These are phyloP conservation scores for Tetradesmus lagerheimii DNA, from an alignment of 139 green algal genomes.

Conservation along the genomic window DNA sequence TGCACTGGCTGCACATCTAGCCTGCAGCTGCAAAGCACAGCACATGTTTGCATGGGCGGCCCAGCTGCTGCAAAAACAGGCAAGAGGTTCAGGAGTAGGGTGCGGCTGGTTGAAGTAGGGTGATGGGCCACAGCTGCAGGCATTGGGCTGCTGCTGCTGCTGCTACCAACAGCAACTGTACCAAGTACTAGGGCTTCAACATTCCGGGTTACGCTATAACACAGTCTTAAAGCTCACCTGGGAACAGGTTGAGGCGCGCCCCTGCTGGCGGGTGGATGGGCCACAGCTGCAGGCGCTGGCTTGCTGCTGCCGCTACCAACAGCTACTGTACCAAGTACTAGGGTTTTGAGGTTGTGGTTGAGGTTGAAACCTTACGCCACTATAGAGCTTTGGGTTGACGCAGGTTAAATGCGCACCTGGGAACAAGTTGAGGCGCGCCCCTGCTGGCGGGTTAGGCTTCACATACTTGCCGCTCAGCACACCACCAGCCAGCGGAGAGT, in stretches of 20 bases:
- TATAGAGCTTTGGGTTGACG: too few relatives aligned
- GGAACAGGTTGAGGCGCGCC: constrained; percentile 83
- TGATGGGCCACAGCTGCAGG: too few relatives aligned
- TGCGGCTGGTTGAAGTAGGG: too few relatives aligned
- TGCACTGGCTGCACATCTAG: too few relatives aligned
- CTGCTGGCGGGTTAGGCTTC: constrained; percentile 43
- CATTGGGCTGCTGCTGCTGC: not conserved
- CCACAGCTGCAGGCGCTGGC: not conserved
- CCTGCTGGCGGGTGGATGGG: too few relatives aligned
- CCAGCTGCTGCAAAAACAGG: too few relatives aligned
- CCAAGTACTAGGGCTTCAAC: too few relatives aligned
- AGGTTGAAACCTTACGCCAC: too few relatives aligned
- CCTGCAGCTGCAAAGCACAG: not conserved
- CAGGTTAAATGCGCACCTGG: constrained; percentile 56
- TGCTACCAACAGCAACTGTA: not conserved
- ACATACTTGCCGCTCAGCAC: constrained; percentile 47
- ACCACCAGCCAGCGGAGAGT: constrained; percentile 64
- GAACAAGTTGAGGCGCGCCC: constrained; percentile 84
- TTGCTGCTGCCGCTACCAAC: not conserved
- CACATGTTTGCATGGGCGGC: not conserved
- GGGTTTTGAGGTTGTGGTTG: too few relatives aligned
- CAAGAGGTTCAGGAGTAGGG: too few relatives aligned
- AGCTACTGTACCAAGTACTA: not conserved
- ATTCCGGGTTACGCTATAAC: too few relatives aligned
- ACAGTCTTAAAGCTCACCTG: too few relatives aligned